Evolutionary conservation across 257 asterid genomes (phyloP), one percentile per base, ranked within the genome.

Genomic region (Jacaranda copaia): DNA sequence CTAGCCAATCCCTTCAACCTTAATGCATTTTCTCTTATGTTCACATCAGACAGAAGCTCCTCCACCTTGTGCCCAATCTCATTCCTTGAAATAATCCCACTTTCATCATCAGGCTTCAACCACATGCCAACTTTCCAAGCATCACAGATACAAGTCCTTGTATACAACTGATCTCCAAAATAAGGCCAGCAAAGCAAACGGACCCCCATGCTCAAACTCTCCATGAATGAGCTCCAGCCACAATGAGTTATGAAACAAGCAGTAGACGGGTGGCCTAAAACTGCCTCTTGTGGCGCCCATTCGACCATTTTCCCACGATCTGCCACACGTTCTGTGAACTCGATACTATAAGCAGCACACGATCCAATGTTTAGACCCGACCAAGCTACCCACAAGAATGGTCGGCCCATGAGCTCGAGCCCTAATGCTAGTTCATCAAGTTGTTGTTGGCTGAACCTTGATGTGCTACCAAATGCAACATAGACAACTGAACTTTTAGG

Each of bases 281-380:
- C 90, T 61, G 40, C 77, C 67, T 89, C 94, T 46, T 89, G 97
- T 1, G 89, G 89, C n/a, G 93, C 93, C 97, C 97, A 91, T 48
- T 89, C 91, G 0, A 89, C 92, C 14, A 89, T 35, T 66, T 83
- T 87, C 18, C 91, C 92, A 0, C 83, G 79, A 4, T 59, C 53
- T 10, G 52, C 84, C 56, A 84, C 85, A 4, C 90, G 70, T 1
- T 36, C 66, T 0, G 15, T 15, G 60, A 83, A 88, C 18, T 82
- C 87, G 0, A 18, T 38, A 1, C 81, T 65, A 73, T 64, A 78
- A 3, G 70, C 15, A 0, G 75, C 15, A 11, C 40, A 5, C 0
- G 76, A 11, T 25, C 80, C 86, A 7, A 79, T 35, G 3, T 67
- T 58, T 3, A 87, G 76, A 20, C 90, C 89, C 9, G 89, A 73